These are phyloP conservation scores for Acanthamoeba triangularis DNA, from an alignment of 208 protist genomes.

Conservation along the genomic window DNA sequence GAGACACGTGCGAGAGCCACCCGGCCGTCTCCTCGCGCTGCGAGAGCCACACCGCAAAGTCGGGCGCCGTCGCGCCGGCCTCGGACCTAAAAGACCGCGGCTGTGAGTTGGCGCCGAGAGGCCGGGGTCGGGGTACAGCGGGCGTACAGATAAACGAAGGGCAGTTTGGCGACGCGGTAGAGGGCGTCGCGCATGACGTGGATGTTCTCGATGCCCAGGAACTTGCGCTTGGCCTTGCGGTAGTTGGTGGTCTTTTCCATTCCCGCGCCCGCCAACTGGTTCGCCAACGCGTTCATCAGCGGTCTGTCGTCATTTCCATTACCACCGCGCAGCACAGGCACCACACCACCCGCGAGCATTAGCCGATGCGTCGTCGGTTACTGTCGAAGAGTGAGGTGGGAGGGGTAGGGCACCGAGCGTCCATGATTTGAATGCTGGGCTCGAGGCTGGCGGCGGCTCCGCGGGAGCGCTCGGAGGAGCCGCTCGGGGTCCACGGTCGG, in stretches of 20 bases:
- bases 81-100: constrained; percentile 2
- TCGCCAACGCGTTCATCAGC: constrained; percentile 59
- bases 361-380: too few species aligned
- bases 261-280: constrained; percentile 68
- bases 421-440: constrained; percentile 66
- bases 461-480: not conserved
- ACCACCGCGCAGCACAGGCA: too few species aligned
- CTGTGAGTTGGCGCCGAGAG: not conserved
- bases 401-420: not conserved
- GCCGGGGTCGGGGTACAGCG: not conserved
- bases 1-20: constrained; percentile 56
- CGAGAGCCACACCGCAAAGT: constrained; percentile 28
- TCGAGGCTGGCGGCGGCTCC: not conserved
- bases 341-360: too few species aligned
- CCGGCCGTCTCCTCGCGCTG: constrained; percentile 62
- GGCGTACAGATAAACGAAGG: constrained; percentile 15
- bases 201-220: constrained; percentile 89
- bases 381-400: not conserved
- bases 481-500: not conserved
- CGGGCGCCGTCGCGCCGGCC: not conserved
- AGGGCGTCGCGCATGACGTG: constrained; percentile 87
- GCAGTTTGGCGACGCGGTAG: constrained; percentile 75
- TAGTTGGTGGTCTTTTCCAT: constrained; percentile 75
- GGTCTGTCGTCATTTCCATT: not conserved
- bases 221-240: constrained; percentile 31